Base-by-base conservation (phyloP, 306 rosid species). In the Rubus idaeus region DNA sequence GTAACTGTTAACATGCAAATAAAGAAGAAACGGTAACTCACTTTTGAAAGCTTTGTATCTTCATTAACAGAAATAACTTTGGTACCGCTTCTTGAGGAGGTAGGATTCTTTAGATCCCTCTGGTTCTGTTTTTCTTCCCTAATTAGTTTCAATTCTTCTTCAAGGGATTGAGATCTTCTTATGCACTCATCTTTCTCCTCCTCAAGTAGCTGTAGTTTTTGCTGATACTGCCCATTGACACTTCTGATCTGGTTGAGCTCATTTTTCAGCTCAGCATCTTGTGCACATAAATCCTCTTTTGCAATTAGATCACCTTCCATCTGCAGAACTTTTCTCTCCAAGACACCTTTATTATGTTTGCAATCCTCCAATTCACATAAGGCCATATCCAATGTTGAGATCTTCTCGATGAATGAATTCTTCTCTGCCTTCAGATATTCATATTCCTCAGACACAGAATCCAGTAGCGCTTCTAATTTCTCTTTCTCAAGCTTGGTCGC, bases 21-120 rank as follows among this genome's bases (percentile, higher is more conserved):
- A 55, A 80, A 70, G 69, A 63, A 76, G 50, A 84, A 78, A 72
- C 75, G 13, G 67, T 23, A 82, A 82, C 93, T 52, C 60, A 89
- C 98, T 79, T 86, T 91, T 41, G 80, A 70, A 79, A 78, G 65
- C 86, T 90, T 93, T 77, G 8, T 62, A 57, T 88, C 90, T 82
- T 89, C 94, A 37, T 78, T 87, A 65, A 79, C 84, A 26, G 94
- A 55, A 77, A 46, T 80, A 21, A 66, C 80, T 82, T 72, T 87
- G 75, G 77, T 10, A 60, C 74, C 56, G 75, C 63, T 78, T 74
- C 80, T 87, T 35, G 83, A 66, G 37, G 72, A 41, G 46, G 35
- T 30, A 30, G 75, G 49, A 83, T n/a, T 35, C 80, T 81, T 84
- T 10, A 62, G 65, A 74, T 81, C 86, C 80, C 77, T 68, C 55